phyloP scores from a whole-genome alignment of 192 early-diverging fungal species.

The Gaertneriomyces semiglobifer region DNA sequence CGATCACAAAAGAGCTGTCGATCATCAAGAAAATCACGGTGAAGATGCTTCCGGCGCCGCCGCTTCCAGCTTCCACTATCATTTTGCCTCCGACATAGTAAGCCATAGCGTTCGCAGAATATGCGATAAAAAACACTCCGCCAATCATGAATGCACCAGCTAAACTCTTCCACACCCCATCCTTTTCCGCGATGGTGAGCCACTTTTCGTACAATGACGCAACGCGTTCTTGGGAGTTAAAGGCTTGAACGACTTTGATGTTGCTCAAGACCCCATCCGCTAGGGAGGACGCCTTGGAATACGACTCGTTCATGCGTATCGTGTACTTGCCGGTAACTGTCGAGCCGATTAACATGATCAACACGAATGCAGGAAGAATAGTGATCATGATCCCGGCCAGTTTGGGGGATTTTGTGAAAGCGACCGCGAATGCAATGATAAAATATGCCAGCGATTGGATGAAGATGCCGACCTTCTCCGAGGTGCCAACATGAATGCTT shows the following conservation, averaged over 20 bases:
- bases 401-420: conserved; percentile 54
- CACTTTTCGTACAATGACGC: conserved; percentile 38
- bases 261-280: conserved; percentile 69
- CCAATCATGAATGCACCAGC: conserved; percentile 14
- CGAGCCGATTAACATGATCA: conserved; percentile 3
- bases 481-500: conserved; percentile 27
- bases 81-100: conserved; percentile 11
- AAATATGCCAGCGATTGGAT: conserved; percentile 19
- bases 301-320: conserved; percentile 41
- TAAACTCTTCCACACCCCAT: conserved; percentile 67
- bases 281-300: conserved; percentile 70
- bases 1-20: conserved; percentile 13
- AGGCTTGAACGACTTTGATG: conserved; percentile 63
- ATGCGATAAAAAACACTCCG: conserved; percentile 15
- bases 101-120: conserved; percentile 17
- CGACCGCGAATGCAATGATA: conserved; percentile 7
- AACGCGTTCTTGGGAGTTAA: conserved; percentile 2
- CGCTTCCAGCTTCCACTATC: conserved; percentile 4
- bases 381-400: conserved; percentile 69
- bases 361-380: conserved; percentile 66
- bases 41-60: conserved; percentile 4
- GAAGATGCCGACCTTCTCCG: conserved; percentile 30
- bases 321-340: neutral
- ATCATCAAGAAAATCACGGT: conserved; percentile 10
- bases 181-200: conserved; percentile 60